A percentile compares a stretch with the other conserved stretches of the same genome.
These are phyloP conservation scores for Myxozyma mucilagina DNA, from an alignment of 805 yeast species.

Conservation along the genomic window DNA sequence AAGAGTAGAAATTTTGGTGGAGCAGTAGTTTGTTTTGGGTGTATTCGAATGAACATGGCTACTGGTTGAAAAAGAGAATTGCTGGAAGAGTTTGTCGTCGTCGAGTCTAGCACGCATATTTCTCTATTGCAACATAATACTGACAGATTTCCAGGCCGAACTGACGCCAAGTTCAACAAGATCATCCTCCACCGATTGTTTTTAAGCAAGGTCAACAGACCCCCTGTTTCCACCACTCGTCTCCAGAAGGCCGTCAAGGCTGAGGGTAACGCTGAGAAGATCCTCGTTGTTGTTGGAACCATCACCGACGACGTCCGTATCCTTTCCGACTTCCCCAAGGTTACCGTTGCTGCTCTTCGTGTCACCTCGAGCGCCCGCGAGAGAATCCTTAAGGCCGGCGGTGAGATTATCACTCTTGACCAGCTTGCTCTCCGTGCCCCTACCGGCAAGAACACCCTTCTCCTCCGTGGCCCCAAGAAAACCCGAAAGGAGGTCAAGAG, in stretches of 20 bases:
- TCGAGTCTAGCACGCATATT: neutral
- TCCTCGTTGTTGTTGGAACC: constrained; percentile 98
- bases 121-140: neutral
- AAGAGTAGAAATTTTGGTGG: neutral
- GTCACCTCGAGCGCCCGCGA: constrained; percentile 99
- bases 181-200: constrained; percentile 90
- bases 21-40: no score
- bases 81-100: no score
- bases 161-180: constrained; percentile 97
- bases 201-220: constrained; percentile 99
- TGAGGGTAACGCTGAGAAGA: constrained; percentile 84
- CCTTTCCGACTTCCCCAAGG: constrained; percentile 82
- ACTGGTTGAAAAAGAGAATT: no score
- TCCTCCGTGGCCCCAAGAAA: constrained; percentile 98
- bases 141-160: constrained; percentile 66
- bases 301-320: constrained; percentile 97
- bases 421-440: constrained; percentile 99
- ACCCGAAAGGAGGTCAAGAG: constrained; percentile 99
- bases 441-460: constrained; percentile 97
- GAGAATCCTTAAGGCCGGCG: constrained; percentile 96
- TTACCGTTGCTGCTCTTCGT: constrained; percentile 98
- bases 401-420: constrained; percentile 99
- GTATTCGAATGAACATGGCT: no score
- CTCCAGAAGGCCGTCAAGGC: constrained; percentile 79
- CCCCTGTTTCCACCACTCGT: constrained; percentile 97